Evolutionary conservation across 352 stramenopile species (phyloP), one percentile per base, ranked within the genome.

Genomic region (Aphanomyces invadans): DNA sequence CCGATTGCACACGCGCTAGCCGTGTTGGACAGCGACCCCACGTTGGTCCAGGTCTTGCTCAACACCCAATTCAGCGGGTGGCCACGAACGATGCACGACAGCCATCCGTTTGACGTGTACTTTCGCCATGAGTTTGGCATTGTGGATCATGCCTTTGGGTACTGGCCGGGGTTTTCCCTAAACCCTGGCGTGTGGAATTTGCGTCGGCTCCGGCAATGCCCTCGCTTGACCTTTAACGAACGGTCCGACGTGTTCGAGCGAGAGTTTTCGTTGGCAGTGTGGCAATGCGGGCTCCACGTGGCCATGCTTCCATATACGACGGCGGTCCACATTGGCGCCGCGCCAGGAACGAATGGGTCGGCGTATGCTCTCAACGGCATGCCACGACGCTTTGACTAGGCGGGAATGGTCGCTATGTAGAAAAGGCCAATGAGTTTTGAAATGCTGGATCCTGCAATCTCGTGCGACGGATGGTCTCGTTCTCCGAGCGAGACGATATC

Each of bases 91-190:
- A 25, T 5, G 9, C 21, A 57, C 19, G 49, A 57, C 49, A 42
- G 36, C n/a, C n/a, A n/a, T 42, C 15, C 36, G 15, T 42, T 42
- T 15, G 36, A 15, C 7, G 7, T 42, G 36, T 89, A 85, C 55
- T 63, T 65, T 3, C 26, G 82, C 15, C 80, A 86, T 52, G 81
- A 90, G 57, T 87, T 84, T 54, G 81, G 69, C 0, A 56, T 76
- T 19, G 29, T 71, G 0, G 69, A 85, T 26, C 79, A 87, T 49
- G 45, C 19, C 9, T 84, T 87, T 32, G 66, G 73, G 11, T 74
- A 77, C 59, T 90, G 81, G 81, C 76, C 81, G 7, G 81, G 81
- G 0, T 88, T 90, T 62, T 85, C 77, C 1, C 62, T 86, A 9
- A 89, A 88, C 39, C 79, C 81, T 10, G 79, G 69, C 9, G 45